A percentile compares a stretch with the other conserved stretches of the same genome.
These are phyloP conservation scores for Pinus taeda DNA, from an alignment of 75 land plant species.

Conservation along the genomic window DNA sequence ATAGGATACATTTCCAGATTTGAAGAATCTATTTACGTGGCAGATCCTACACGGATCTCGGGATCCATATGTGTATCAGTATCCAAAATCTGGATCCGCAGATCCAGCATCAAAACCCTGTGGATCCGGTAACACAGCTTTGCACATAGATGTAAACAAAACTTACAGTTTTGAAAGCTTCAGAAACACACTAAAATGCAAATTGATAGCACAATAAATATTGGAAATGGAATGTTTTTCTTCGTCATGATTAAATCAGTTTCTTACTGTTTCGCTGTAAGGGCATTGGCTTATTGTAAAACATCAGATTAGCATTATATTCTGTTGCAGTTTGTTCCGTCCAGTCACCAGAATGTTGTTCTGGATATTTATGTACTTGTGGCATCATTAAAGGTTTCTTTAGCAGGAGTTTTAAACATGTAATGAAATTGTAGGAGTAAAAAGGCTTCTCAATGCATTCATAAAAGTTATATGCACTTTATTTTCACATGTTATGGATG, in stretches of 20 bases:
- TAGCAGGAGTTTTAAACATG: not conserved
- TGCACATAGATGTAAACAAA: not conserved
- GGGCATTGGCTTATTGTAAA: not conserved
- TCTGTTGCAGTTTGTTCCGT: not conserved
- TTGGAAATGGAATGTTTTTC: not conserved
- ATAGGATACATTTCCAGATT: too few relatives aligned
- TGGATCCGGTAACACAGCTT: not conserved
- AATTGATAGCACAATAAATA: not conserved
- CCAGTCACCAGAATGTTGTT: not conserved
- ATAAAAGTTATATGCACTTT: not conserved
- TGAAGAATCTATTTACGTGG: too few relatives aligned
- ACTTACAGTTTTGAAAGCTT: not conserved
- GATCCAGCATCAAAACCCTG: too few relatives aligned
- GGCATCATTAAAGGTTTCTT: not conserved
- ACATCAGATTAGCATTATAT: constrained; percentile 3
- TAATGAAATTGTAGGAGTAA: not conserved
- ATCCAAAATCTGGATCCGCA: too few relatives aligned
- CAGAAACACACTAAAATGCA: not conserved
- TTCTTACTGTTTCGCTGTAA: not conserved
- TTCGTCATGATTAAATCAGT: not conserved
- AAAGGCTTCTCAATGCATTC: not conserved
- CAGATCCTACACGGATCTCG: too few relatives aligned
- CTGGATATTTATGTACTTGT: not conserved
- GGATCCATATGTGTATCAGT: too few relatives aligned
- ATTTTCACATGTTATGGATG: not conserved